phyloP scores from a whole-genome alignment of 108 stramenopile genomes.

The Cylindrotheca fusiformis region DNA sequence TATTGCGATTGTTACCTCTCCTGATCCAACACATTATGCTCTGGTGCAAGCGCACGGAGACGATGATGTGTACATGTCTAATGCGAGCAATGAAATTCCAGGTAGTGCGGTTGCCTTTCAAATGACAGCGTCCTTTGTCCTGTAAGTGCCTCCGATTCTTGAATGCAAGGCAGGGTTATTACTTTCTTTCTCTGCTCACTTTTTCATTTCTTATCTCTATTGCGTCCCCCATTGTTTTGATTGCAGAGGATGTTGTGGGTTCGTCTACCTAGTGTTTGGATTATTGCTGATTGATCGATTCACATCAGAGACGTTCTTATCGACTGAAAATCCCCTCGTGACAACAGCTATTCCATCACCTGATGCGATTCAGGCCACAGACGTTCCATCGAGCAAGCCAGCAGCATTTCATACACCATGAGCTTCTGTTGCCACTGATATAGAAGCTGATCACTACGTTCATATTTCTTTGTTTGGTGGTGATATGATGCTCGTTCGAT shows the following conservation, averaged over 20 bases:
- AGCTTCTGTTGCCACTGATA: no score
- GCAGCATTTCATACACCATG: no score
- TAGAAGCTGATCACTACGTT: no score
- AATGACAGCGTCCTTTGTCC: constrained; percentile 64
- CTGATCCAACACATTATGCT: constrained; percentile 42
- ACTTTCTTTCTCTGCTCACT: no score
- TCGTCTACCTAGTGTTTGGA: constrained; percentile 70
- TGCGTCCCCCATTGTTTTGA: constrained; percentile 1
- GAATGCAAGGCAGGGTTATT: no score
- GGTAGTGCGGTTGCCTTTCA: constrained; percentile 71
- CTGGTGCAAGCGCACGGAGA: constrained; percentile 13
- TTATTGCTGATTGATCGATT: constrained; percentile 75
- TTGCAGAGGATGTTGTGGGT: constrained; percentile 56
- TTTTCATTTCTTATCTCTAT: no score
- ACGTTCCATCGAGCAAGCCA: no score
- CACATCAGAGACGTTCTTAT: constrained; percentile 68
- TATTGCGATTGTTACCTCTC: constrained; percentile 54
- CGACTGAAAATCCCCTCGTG: constrained; percentile 63
- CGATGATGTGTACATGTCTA: constrained; percentile 30
- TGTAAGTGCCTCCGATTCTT: constrained; percentile 48
- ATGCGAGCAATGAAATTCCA: constrained; percentile 40
- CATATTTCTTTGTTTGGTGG: no score
- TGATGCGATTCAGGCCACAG: not conserved
- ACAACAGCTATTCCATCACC: constrained; percentile 48
- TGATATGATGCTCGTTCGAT: no score